A percentile compares a stretch with the other conserved stretches of the same genome.
These are phyloP conservation scores for Tilletia indica DNA, from an alignment of 1,284 basidiomycete genomes.

Conservation along the genomic window DNA sequence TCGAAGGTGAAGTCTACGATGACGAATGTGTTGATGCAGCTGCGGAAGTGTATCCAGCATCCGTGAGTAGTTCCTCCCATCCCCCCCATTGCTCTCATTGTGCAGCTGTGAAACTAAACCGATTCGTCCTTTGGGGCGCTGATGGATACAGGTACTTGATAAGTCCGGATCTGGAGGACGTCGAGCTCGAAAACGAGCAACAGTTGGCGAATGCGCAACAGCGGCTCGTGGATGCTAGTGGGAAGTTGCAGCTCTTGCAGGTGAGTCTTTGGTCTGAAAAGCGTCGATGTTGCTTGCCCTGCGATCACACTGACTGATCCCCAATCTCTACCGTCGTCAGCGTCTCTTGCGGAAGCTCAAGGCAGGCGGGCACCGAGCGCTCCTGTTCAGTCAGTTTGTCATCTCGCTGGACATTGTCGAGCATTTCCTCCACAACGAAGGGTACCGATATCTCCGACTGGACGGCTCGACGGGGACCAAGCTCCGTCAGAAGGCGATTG, in stretches of 20 bases:
- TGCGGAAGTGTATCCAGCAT: constrained; percentile 50
- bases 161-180: constrained; percentile 70
- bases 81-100: background rate
- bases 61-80: constrained; percentile 21
- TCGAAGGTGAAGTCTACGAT: constrained; percentile 18
- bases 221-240: constrained; percentile 77
- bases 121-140: background rate
- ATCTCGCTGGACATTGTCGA: constrained; percentile 55
- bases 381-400: constrained; percentile 54
- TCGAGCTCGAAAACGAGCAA: constrained; percentile 63
- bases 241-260: constrained; percentile 63
- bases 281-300: background rate
- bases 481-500: constrained; percentile 39
- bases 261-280: background rate
- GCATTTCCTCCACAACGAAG: constrained; percentile 49
- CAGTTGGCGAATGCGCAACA: constrained; percentile 68
- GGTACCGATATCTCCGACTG: constrained; percentile 53
- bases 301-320: constrained; percentile 14
- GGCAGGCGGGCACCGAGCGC: constrained; percentile 49
- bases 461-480: constrained; percentile 33
- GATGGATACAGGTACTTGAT: constrained; percentile 73
- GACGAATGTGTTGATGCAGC: constrained; percentile 47
- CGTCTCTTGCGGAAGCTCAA: constrained; percentile 54
- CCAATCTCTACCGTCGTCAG: constrained; percentile 18
- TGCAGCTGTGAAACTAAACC: too few relatives aligned